Conservation (phyloP, 306 rosid genomes). For the Purshia tridentata region DNA sequence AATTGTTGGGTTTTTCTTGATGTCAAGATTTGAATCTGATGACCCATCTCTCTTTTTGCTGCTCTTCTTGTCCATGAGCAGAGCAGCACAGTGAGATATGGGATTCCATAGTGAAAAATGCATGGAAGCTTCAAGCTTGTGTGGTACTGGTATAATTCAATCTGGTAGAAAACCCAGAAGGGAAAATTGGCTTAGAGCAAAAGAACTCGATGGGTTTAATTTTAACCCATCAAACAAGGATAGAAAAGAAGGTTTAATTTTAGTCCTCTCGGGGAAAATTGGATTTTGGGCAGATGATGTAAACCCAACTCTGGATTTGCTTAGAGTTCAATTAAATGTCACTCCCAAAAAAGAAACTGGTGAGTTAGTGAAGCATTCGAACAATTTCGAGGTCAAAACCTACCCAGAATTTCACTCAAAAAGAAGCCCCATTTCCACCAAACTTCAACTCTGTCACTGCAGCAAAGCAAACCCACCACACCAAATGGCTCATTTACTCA, state of each 20-base stretch:
- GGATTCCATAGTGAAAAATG: conserved; percentile 41
- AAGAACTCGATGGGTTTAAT: not conserved
- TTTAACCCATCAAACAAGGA: conserved; percentile 18
- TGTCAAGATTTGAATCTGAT: conserved; percentile 38
- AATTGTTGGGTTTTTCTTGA: conserved; percentile 54
- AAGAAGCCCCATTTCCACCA: conserved; percentile 15
- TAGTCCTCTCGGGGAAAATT: not conserved
- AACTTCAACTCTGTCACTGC: conserved; percentile 19
- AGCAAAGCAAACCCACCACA: conserved; percentile 36
- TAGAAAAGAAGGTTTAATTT: not conserved
- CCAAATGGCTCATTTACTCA: conserved; percentile 33
- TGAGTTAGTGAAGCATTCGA: not conserved
- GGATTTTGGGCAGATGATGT: conserved; percentile 13
- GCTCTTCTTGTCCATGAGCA: conserved; percentile 53
- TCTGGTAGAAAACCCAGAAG: conserved; percentile 10
- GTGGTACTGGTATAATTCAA: not conserved
- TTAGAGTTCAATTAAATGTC: conserved; percentile 22
- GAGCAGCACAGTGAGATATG: conserved; percentile 37
- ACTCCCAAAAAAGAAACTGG: not conserved
- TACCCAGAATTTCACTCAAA: conserved; percentile 13
- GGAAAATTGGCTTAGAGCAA: conserved; percentile 12
- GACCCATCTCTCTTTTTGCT: conserved; percentile 53
- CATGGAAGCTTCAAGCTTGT: conserved; percentile 10
- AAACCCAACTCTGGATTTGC: conserved; percentile 19
- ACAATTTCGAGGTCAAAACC: conserved; percentile 21